These are phyloP conservation scores for Gaeumannomyces sp. DNA, from an alignment of 2,329 filamentous ascomycete genomes.

Conservation along the genomic window DNA sequence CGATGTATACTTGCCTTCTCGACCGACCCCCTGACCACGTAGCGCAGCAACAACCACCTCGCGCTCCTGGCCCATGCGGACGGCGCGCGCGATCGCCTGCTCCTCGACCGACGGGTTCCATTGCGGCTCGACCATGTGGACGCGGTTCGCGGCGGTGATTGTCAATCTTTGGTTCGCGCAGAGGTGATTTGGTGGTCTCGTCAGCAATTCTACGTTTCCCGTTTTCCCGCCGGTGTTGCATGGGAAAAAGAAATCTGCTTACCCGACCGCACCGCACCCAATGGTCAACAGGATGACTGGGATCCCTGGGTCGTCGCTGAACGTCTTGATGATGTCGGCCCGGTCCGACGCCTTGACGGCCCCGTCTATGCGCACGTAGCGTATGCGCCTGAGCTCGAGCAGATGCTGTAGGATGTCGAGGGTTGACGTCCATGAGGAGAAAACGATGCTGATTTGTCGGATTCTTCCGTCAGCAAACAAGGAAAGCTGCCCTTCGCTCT, in stretches of 20 bases:
- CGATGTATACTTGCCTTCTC: constrained; percentile 33
- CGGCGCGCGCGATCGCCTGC: constrained; percentile 43
- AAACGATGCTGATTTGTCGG: constrained; percentile 31
- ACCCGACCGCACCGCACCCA: constrained; percentile 1
- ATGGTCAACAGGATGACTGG: constrained; percentile 2
- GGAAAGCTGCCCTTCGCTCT: no score
- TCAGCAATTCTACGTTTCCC: not conserved
- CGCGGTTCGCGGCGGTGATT: constrained; percentile 38
- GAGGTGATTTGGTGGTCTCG: not conserved
- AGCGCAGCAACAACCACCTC: constrained; percentile 38
- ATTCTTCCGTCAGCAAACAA: no score
- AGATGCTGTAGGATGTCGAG: constrained; percentile 30
- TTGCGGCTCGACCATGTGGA: constrained; percentile 47
- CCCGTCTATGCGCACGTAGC: constrained; percentile 39
- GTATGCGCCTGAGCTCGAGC: constrained; percentile 22
- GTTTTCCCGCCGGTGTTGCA: not conserved
- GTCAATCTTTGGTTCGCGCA: constrained; percentile 32
- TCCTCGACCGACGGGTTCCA: constrained; percentile 49
- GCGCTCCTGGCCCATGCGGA: constrained; percentile 38
- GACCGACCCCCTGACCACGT: constrained; percentile 35
- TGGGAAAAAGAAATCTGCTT: not conserved
- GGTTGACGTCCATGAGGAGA: constrained; percentile 39
- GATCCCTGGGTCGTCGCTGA: not conserved
- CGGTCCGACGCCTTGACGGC: not conserved
- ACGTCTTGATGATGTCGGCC: not conserved